Percentiles rank a stretch among this genome's conserved stretches.
Evolutionary conservation across 1,284 basidiomycete genomes (phyloP).

Genomic region (Cryptococcus sp.): DNA sequence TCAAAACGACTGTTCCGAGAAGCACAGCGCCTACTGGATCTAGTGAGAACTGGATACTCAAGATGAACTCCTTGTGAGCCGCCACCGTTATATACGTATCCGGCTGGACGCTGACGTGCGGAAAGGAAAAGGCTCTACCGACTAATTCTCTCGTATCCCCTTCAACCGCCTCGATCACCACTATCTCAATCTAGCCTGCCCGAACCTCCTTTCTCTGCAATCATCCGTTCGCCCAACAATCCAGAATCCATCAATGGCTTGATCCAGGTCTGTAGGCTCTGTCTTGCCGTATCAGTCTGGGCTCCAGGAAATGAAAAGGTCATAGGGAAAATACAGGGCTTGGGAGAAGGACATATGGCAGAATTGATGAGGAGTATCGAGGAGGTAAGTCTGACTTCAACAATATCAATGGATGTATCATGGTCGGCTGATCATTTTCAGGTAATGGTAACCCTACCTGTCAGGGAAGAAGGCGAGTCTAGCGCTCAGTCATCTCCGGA

Average conservation of each 20-base stretch:
- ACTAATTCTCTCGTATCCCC: slow-evolving; percentile 37
- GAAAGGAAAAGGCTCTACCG: slow-evolving; percentile 42
- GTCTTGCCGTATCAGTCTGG: slow-evolving; percentile 36
- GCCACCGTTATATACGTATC: too few species aligned
- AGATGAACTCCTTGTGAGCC: slow-evolving; percentile 39
- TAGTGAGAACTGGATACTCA: slow-evolving; percentile 42
- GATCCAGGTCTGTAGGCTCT: slow-evolving; percentile 34
- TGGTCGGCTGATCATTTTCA: slow-evolving; percentile 5
- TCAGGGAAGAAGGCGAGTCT: slow-evolving; percentile 2
- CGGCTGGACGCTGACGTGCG: too few species aligned
- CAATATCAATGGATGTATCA: too few species aligned
- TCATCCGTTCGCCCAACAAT: slow-evolving; percentile 31
- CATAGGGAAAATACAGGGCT: slow-evolving; percentile 40
- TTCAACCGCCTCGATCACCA: slow-evolving; percentile 32
- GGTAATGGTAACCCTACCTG: slow-evolving; percentile 36
- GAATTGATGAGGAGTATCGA: slow-evolving; percentile 45
- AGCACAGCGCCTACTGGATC: slow-evolving; percentile 12
- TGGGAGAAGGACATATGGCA: slow-evolving; percentile 40
- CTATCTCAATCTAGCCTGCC: slow-evolving; percentile 30
- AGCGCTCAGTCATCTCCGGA: background rate
- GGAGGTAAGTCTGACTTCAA: slow-evolving; percentile 22
- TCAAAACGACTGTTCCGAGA: slow-evolving; percentile 28
- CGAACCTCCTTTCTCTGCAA: slow-evolving; percentile 40
- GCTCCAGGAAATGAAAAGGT: slow-evolving; percentile 42
- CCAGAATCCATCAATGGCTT: slow-evolving; percentile 28